Evolutionary conservation across 306 rosid species (phyloP).

Genomic region (Cicer bijugum): DNA sequence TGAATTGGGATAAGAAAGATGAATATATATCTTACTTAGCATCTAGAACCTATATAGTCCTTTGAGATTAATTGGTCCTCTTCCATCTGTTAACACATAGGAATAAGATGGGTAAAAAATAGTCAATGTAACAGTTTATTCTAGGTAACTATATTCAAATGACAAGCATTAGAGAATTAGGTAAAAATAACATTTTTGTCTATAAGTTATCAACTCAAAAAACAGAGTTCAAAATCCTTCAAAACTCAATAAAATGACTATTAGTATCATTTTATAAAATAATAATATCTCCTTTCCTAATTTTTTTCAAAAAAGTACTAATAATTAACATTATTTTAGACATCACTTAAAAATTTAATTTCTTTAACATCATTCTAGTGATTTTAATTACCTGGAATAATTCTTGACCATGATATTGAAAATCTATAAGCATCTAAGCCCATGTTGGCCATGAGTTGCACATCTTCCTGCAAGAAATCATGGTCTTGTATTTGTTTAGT

Average conservation of each 20-base stretch:
- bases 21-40: no score
- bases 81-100: no score
- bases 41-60: no score
- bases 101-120: no score
- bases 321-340: slow-evolving; percentile 16
- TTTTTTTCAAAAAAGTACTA: no score
- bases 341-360: background rate
- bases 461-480: slow-evolving; percentile 46
- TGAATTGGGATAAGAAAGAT: no score
- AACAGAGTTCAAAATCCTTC: background rate
- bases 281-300: no score
- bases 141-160: no score
- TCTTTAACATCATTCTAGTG: background rate
- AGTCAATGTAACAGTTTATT: no score
- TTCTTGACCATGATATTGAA: slow-evolving; percentile 55
- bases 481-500: background rate
- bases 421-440: slow-evolving; percentile 49
- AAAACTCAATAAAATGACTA: background rate
- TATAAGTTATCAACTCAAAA: background rate
- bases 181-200: no score
- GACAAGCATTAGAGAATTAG: no score
- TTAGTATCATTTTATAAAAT: background rate
- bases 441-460: slow-evolving; percentile 47
- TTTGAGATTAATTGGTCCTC: no score
- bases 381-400: slow-evolving; percentile 43